phyloP scores from a whole-genome alignment of 2,329 filamentous ascomycete species.

The Ampelomyces quisqualis region DNA sequence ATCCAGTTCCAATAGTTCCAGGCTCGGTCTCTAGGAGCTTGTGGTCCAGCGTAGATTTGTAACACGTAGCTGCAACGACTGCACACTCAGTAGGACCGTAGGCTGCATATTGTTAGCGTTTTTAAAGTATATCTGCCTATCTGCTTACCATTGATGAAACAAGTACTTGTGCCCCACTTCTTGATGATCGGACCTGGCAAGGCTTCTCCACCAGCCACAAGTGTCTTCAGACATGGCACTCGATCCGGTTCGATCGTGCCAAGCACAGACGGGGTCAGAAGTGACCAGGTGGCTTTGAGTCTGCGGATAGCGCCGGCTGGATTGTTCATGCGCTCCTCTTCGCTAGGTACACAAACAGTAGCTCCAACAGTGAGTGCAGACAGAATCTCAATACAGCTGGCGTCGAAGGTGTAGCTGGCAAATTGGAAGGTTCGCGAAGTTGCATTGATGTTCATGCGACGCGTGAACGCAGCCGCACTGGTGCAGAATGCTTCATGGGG shows the following conservation, averaged over 20 bases:
- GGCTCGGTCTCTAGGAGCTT: constrained; percentile 29
- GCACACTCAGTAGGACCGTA: constrained; percentile 40
- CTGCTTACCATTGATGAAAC: constrained; percentile 52
- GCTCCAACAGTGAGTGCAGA: constrained; percentile 54
- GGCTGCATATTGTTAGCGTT: too few relatives aligned
- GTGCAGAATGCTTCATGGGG: constrained; percentile 62
- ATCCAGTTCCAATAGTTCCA: constrained; percentile 34
- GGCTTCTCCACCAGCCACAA: constrained; percentile 50
- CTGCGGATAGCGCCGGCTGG: constrained; percentile 47
- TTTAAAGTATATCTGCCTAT: too few relatives aligned
- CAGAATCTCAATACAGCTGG: constrained; percentile 57
- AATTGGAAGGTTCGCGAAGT: constrained; percentile 59
- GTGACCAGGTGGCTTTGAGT: constrained; percentile 30
- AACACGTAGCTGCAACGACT: constrained; percentile 27
- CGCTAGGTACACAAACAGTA: constrained; percentile 57
- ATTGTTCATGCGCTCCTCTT: constrained; percentile 56
- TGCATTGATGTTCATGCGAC: constrained; percentile 47
- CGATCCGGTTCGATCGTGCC: constrained; percentile 46
- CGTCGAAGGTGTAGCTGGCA: constrained; percentile 57
- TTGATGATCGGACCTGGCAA: constrained; percentile 45
- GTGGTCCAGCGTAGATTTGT: constrained; percentile 28
- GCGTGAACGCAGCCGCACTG: constrained; percentile 32
- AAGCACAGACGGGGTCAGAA: constrained; percentile 37
- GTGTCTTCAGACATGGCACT: constrained; percentile 45
- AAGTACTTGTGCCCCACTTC: constrained; percentile 47